phyloP scores from a whole-genome alignment of 352 stramenopile genomes.

The Globisporangium mamillatum region DNA sequence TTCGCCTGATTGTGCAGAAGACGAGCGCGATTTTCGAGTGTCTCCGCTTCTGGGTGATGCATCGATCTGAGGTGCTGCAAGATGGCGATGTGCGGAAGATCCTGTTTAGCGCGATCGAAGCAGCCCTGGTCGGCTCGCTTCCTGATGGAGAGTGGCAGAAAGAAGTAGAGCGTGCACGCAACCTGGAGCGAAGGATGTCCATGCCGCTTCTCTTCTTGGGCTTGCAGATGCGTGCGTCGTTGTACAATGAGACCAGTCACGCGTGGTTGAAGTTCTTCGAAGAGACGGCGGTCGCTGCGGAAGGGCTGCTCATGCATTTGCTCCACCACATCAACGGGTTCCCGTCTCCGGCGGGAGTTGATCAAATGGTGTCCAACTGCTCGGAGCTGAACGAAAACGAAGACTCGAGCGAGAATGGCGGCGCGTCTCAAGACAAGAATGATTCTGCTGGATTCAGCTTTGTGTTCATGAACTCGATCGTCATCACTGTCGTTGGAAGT shows the following conservation, averaged over 20 bases:
- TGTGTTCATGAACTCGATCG: slow-evolving; percentile 87
- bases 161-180: slow-evolving; percentile 72
- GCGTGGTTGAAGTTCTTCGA: slow-evolving; percentile 81
- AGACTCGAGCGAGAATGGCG: slow-evolving; percentile 21
- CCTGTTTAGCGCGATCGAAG: slow-evolving; percentile 83
- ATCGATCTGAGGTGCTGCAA: slow-evolving; percentile 66
- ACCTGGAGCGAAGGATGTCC: slow-evolving; percentile 60
- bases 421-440: slow-evolving; percentile 21
- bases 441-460: slow-evolving; percentile 62
- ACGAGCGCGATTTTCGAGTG: slow-evolving; percentile 85
- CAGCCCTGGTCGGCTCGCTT: slow-evolving; percentile 75
- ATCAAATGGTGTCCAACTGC: slow-evolving; percentile 83
- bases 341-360: slow-evolving; percentile 74
- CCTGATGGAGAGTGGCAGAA: slow-evolving; percentile 78
- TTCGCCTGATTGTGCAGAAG: slow-evolving; percentile 81
- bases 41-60: slow-evolving; percentile 84
- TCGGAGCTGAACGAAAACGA: slow-evolving; percentile 61
- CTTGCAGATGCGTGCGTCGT: slow-evolving; percentile 78
- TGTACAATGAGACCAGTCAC: slow-evolving; percentile 70
- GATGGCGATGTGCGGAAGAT: slow-evolving; percentile 82
- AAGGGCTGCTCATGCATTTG: slow-evolving; percentile 83
- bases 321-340: slow-evolving; percentile 86
- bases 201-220: slow-evolving; percentile 84
- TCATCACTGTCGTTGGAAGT: slow-evolving; percentile 81
- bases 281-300: slow-evolving; percentile 77